Evolutionary conservation across 495 filamentous ascomycete genomes (phyloP).

Genomic region (Neurospora tetraspora): DNA sequence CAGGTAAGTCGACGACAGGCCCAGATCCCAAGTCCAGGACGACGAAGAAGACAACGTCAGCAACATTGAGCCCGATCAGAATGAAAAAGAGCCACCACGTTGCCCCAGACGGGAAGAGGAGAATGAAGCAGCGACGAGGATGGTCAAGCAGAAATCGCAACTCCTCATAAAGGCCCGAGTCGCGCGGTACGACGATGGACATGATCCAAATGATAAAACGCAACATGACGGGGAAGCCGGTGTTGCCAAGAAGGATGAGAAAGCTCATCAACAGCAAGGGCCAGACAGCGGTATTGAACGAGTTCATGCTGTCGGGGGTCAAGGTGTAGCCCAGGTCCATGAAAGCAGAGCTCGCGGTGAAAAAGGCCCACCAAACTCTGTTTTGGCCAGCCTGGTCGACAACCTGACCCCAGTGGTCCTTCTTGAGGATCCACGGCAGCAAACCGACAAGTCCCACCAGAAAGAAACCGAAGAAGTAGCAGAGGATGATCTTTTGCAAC

Average conservation of each 20-base stretch:
- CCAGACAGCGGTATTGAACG: slow-evolving; percentile 66
- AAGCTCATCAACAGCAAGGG: slow-evolving; percentile 67
- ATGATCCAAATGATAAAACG: slow-evolving; percentile 77
- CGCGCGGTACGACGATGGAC: slow-evolving; percentile 46
- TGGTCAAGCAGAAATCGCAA: slow-evolving; percentile 85
- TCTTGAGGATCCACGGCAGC: slow-evolving; percentile 68
- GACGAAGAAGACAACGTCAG: slow-evolving; percentile 83
- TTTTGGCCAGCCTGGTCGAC: slow-evolving; percentile 52
- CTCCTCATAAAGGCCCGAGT: slow-evolving; percentile 72
- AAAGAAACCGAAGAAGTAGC: slow-evolving; percentile 70
- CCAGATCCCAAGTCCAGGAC: slow-evolving; percentile 72
- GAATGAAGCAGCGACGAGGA: slow-evolving; percentile 86
- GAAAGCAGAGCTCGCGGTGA: slow-evolving; percentile 74
- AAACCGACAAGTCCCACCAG: slow-evolving; percentile 61
- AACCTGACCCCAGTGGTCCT: slow-evolving; percentile 43
- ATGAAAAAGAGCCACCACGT: slow-evolving; percentile 94
- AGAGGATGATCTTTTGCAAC: slow-evolving; percentile 61
- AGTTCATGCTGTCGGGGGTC: slow-evolving; percentile 86
- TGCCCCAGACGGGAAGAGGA: slow-evolving; percentile 81
- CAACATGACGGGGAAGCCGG: slow-evolving; percentile 87
- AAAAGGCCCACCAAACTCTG: slow-evolving; percentile 84
- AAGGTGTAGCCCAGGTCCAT: slow-evolving; percentile 82
- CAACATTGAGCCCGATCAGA: slow-evolving; percentile 66
- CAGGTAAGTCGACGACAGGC: slow-evolving; percentile 48
- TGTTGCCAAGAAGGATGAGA: slow-evolving; percentile 87